Evolutionary conservation across 495 filamentous ascomycete species (phyloP).

Genomic region (Apodospora peruviana): DNA sequence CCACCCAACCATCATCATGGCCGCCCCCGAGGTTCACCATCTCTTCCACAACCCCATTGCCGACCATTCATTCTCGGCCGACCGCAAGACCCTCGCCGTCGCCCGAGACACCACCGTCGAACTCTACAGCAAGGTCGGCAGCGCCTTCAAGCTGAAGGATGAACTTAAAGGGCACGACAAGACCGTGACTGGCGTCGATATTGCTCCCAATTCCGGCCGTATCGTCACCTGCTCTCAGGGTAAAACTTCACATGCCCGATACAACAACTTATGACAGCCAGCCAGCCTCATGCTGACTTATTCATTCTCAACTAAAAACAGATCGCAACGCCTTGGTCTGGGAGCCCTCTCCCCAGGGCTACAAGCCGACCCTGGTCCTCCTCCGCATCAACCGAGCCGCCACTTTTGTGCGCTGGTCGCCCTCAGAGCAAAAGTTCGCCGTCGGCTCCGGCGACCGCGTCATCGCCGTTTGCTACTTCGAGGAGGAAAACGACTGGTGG

Average conservation of each 20-base stretch:
- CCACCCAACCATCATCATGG: slow-evolving; percentile 49
- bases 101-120: slow-evolving; percentile 87
- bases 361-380: slow-evolving; percentile 95
- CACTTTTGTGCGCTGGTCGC: slow-evolving; percentile 96
- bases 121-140: slow-evolving; percentile 71
- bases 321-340: slow-evolving; percentile 98
- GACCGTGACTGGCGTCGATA: slow-evolving; percentile 91
- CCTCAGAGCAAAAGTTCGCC: slow-evolving; percentile 93
- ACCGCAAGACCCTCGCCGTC: slow-evolving; percentile 83
- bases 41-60: slow-evolving; percentile 95
- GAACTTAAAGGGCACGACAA: slow-evolving; percentile 96
- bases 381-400: slow-evolving; percentile 96
- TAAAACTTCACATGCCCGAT: slow-evolving; percentile 20
- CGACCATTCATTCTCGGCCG: slow-evolving; percentile 95
- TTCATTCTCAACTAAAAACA: slow-evolving; percentile 28
- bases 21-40: slow-evolving; percentile 84
- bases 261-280: background rate
- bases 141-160: slow-evolving; percentile 76
- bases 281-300: background rate
- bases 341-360: slow-evolving; percentile 84
- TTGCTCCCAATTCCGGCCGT: slow-evolving; percentile 79
- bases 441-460: slow-evolving; percentile 93
- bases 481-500: slow-evolving; percentile 99
- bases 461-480: slow-evolving; percentile 98
- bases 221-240: slow-evolving; percentile 98